A percentile compares a stretch with the other conserved stretches of the same genome.
Evolutionary conservation across 2,329 filamentous ascomycete genomes (phyloP).

Genomic region (Pseudogymnoascus sp.): DNA sequence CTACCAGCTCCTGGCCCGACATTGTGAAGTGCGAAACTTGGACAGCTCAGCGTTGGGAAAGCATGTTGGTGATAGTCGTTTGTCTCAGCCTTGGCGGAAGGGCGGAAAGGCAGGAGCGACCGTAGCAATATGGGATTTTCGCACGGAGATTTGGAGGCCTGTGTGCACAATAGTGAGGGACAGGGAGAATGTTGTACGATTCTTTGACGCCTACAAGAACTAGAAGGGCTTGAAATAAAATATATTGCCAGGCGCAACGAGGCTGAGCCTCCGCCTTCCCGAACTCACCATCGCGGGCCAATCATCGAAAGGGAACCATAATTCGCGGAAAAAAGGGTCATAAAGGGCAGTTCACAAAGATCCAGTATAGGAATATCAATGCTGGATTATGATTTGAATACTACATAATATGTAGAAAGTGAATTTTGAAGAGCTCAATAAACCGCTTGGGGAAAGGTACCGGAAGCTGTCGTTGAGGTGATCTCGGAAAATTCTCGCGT

Average conservation of each 20-base stretch:
- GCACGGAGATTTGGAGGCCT: neutral
- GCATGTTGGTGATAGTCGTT: neutral
- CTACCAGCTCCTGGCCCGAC: constrained; percentile 4
- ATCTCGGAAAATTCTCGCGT: constrained; percentile 3
- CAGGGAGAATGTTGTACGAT: neutral
- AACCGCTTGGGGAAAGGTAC: neutral
- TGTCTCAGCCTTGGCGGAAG: neutral
- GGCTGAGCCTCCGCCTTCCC: constrained; percentile 7
- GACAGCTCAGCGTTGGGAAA: constrained; percentile 3
- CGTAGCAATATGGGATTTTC: neutral
- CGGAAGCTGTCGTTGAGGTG: constrained; percentile 1
- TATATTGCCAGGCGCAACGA: constrained; percentile 8
- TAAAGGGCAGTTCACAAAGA: neutral
- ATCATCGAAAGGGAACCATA: neutral
- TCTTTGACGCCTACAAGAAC: neutral
- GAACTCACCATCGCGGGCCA: neutral
- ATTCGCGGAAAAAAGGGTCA: neutral
- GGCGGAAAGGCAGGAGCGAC: neutral
- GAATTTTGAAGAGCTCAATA: neutral
- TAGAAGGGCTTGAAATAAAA: constrained; percentile 3
- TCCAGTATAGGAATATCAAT: neutral
- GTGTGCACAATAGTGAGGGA: neutral
- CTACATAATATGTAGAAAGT: constrained; percentile 5
- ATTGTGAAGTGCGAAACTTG: neutral
- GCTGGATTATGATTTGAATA: neutral